Evolutionary conservation across 2,329 filamentous ascomycete species (phyloP), one percentile per base, ranked within the genome.

Genomic region (Penicillium sp.): DNA sequence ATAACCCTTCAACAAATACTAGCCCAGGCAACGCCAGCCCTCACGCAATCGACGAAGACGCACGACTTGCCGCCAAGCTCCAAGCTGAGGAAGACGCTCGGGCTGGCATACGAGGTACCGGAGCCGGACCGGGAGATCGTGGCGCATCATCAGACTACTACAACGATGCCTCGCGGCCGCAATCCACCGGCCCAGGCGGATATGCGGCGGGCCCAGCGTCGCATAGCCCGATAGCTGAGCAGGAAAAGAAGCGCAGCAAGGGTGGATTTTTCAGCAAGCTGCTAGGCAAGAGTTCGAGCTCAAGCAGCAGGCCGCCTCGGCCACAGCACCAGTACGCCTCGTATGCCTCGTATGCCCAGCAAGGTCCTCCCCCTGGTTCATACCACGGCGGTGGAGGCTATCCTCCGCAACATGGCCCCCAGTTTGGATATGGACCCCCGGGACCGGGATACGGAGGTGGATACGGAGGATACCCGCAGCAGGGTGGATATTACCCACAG

Each of bases 21-120:
- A 24, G 54, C 11, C 44, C 22, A 20, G 44, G 35, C 22, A 49
- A 46, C 45, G 39, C 56, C 13, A 54, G 50, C 16, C 60, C 62
- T 50, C 66, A 65, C 56, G 69, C 73, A 51, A 70, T 80, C 31
- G 83, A 83, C 56, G 86, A 88, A 45, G 91, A 95, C 69, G 90
- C 89, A 57, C 82, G 81, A 26, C 78, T 92, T 10, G 92, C 92
- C 8, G 82, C 89, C 39, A 84, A 86, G 68, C 78, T 96, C 40
- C 92, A 96, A 72, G 89, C 89, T 43, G 89, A 96, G 73, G 92
- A 96, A 73, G 82, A 96, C 61, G 84, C 85, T 6, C 83, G 85
- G 43, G 81, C 80, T 16, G 69, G 60, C 65, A 50, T 50, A 59
- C 50, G 63, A 37, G 61, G 58, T 49, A 10, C 26, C 5, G 44